Percentiles rank a stretch among this genome's conserved stretches.
Conservation (phyloP, 352 stramenopile species). For the Phytopythium oedochilum region DNA sequence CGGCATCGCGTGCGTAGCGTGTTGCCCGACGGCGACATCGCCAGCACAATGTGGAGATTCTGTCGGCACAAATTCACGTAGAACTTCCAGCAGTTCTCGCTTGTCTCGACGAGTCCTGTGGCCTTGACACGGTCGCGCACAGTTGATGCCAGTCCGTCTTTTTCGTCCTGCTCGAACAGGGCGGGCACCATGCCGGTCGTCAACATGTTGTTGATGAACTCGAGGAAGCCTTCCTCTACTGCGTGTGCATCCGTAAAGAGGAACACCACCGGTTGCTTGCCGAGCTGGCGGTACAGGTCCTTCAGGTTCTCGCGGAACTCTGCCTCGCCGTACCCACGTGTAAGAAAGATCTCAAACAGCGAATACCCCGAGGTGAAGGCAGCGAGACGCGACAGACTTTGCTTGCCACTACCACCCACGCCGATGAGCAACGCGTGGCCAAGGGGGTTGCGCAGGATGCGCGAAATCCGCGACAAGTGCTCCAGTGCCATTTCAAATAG, state of each 20-base stretch:
- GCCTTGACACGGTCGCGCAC: conserved; percentile 90
- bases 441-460: conserved; percentile 90
- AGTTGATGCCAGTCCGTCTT: conserved; percentile 74
- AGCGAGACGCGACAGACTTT: conserved; percentile 90
- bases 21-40: conserved; percentile 93
- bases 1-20: conserved; percentile 92
- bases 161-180: conserved; percentile 91
- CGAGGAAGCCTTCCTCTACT: conserved; percentile 94
- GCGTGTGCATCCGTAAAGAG: conserved; percentile 96
- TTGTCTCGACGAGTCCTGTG: conserved; percentile 86
- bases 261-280: conserved; percentile 89
- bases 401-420: conserved; percentile 93
- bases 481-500: conserved; percentile 96
- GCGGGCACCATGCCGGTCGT: conserved; percentile 93
- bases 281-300: conserved; percentile 89
- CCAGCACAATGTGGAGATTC: conserved; percentile 93
- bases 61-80: conserved; percentile 93
- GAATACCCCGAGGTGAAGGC: conserved; percentile 92
- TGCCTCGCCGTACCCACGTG: conserved; percentile 89
- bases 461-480: conserved; percentile 90
- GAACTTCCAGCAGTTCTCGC: conserved; percentile 93
- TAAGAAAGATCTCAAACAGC: conserved; percentile 94
- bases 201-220: conserved; percentile 98
- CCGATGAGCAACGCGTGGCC: conserved; percentile 93
- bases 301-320: conserved; percentile 95